phyloP scores from a whole-genome alignment of 257 asterid species.

The Gentiana macrophylla region DNA sequence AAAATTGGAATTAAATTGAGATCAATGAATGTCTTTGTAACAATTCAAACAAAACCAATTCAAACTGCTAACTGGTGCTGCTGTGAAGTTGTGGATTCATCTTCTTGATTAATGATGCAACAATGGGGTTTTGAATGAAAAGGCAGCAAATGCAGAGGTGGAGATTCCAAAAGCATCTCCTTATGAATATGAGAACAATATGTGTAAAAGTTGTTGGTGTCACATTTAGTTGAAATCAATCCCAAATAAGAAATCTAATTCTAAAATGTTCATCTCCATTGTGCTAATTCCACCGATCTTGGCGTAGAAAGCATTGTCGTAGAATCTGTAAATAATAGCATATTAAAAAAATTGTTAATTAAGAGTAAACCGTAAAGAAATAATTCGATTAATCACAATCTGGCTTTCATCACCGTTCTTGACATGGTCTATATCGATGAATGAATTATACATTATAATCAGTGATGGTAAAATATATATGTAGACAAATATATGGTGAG shows the following conservation, averaged over 20 bases:
- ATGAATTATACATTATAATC: too few species aligned
- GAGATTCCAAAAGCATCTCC: constrained; percentile 23
- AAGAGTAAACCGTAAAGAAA: too few species aligned
- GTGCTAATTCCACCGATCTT: constrained; percentile 59
- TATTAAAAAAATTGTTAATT: too few species aligned
- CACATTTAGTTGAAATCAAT: constrained; percentile 49
- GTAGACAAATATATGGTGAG: too few species aligned
- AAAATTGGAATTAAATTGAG: background rate
- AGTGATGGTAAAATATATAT: too few species aligned
- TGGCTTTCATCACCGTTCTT: too few species aligned
- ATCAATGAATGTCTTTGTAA: background rate
- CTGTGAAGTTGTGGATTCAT: constrained; percentile 35
- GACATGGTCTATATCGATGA: too few species aligned
- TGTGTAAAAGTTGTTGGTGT: constrained; percentile 38
- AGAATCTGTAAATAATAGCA: constrained; percentile 43
- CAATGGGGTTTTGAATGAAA: constrained; percentile 19
- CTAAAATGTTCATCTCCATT: constrained; percentile 56
- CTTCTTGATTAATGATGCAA: constrained; percentile 16
- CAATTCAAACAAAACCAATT: background rate
- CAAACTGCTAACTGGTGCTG: constrained; percentile 37
- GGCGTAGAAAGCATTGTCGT: constrained; percentile 63
- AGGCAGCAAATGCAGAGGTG: constrained; percentile 19
- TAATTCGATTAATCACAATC: too few species aligned
- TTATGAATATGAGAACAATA: constrained; percentile 31
- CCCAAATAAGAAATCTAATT: constrained; percentile 61